phyloP scores from a whole-genome alignment of 768 basidiomycete genomes.

The Suillus lakei region DNA sequence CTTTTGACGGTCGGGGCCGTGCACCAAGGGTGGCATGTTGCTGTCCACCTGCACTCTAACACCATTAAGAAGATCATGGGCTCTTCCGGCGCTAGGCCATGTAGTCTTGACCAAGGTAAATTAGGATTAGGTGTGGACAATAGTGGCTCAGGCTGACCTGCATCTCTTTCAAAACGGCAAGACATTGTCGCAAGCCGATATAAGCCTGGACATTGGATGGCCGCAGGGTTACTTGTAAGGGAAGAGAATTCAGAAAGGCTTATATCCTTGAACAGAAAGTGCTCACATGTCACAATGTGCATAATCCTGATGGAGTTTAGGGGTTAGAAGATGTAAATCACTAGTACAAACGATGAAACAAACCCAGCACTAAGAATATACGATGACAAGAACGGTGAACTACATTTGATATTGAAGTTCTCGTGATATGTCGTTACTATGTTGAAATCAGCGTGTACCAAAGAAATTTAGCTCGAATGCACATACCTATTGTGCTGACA shows the following conservation, averaged over 20 bases:
- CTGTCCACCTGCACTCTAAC: constrained; percentile 59
- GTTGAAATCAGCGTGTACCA: constrained; percentile 12
- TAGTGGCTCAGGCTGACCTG: constrained; percentile 48
- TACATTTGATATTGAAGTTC: constrained; percentile 60
- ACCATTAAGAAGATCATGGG: constrained; percentile 69
- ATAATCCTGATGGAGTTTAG: constrained; percentile 57
- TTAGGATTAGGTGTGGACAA: constrained; percentile 12
- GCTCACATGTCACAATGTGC: constrained; percentile 76
- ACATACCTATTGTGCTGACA: constrained; percentile 66
- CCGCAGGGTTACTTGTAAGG: constrained; percentile 63
- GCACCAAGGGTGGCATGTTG: constrained; percentile 39
- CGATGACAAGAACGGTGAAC: constrained; percentile 69
- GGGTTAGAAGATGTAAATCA: constrained; percentile 7
- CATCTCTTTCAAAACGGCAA: constrained; percentile 69
- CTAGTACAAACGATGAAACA: constrained; percentile 29
- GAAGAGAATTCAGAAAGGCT: constrained; percentile 17
- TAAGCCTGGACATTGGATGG: constrained; percentile 74
- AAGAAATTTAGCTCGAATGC: neutral
- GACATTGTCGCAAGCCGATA: constrained; percentile 65
- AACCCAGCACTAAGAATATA: constrained; percentile 77
- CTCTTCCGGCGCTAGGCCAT: constrained; percentile 74
- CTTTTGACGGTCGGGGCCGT: constrained; percentile 53
- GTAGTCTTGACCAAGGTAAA: constrained; percentile 48
- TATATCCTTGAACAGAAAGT: constrained; percentile 5
- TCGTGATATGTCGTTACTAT: constrained; percentile 61